phyloP scores from a whole-genome alignment of 2,329 filamentous ascomycete genomes.

The Nigrospora osmanthi region DNA sequence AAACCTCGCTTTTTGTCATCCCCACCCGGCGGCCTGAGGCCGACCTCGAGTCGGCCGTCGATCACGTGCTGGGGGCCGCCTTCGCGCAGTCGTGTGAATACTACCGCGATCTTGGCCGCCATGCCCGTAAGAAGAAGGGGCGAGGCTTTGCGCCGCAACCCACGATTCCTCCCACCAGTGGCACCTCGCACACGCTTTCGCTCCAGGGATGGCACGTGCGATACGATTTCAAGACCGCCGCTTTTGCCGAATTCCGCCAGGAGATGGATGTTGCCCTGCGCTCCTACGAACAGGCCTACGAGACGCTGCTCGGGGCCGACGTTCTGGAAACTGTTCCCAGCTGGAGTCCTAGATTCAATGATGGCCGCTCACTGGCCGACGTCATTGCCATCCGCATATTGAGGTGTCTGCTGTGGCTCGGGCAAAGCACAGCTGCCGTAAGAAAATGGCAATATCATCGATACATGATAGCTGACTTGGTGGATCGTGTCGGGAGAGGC shows the following conservation, averaged over 20 bases:
- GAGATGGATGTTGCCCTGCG: slow-evolving; percentile 84
- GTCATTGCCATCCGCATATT: slow-evolving; percentile 72
- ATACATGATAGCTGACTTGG: slow-evolving; percentile 63
- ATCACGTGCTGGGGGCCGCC: slow-evolving; percentile 63
- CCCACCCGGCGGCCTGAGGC: slow-evolving; percentile 63
- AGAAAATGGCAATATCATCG: slow-evolving; percentile 75
- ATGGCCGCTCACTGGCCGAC: slow-evolving; percentile 84
- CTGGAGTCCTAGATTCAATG: slow-evolving; percentile 87
- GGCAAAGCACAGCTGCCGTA: slow-evolving; percentile 70
- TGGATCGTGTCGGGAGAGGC: slow-evolving; percentile 78
- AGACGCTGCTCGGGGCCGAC: slow-evolving; percentile 72
- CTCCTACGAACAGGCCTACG: slow-evolving; percentile 82
- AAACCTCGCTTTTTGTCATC: slow-evolving; percentile 73
- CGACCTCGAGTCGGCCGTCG: slow-evolving; percentile 67
- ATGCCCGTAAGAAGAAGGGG: slow-evolving; percentile 79
- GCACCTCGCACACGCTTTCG: slow-evolving; percentile 80
- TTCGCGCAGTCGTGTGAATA: slow-evolving; percentile 77
- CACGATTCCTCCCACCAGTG: slow-evolving; percentile 72
- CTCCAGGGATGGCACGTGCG: slow-evolving; percentile 84
- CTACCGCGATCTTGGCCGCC: slow-evolving; percentile 89
- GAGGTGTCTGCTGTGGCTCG: slow-evolving; percentile 74
- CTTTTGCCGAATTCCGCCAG: slow-evolving; percentile 87
- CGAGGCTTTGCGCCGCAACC: slow-evolving; percentile 72
- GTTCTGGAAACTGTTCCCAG: slow-evolving; percentile 82
- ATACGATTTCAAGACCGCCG: slow-evolving; percentile 87